phyloP scores from a whole-genome alignment of 371 early-diverging fungal genomes.

The Vairimorpha necatrix region DNA sequence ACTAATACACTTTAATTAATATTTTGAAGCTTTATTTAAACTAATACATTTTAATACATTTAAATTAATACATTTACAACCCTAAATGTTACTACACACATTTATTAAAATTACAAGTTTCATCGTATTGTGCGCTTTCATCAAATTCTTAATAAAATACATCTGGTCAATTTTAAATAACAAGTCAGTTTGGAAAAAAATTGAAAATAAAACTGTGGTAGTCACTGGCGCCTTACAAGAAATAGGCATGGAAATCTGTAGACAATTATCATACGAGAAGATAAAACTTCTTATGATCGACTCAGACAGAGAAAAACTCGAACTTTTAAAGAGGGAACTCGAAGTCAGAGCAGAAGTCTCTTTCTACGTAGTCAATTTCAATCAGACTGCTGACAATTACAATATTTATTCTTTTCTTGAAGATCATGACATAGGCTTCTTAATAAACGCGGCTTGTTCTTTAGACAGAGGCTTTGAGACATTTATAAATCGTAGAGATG shows the following conservation, averaged over 20 bases:
- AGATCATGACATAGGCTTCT: constrained; percentile 37
- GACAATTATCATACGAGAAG: constrained; percentile 74
- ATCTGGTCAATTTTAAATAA: not conserved
- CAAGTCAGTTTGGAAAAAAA: constrained; percentile 12
- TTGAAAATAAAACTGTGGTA: constrained; percentile 57
- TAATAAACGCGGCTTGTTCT: constrained; percentile 56
- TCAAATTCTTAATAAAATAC: not conserved
- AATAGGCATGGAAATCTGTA: constrained; percentile 84
- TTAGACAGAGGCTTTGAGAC: constrained; percentile 68
- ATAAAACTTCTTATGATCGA: constrained; percentile 81
- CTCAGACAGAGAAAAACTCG: constrained; percentile 76
- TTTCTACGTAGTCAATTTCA: constrained; percentile 73
- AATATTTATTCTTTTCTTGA: constrained; percentile 31
- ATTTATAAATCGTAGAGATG: constrained; percentile 68
- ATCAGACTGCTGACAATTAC: constrained; percentile 58
- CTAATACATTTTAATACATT: too few species aligned
- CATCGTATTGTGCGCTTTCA: not conserved
- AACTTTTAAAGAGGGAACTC: constrained; percentile 70
- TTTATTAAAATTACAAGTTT: not conserved
- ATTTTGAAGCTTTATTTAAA: too few species aligned
- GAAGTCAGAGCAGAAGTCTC: constrained; percentile 69
- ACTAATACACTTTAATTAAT: too few species aligned
- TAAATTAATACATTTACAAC: too few species aligned
- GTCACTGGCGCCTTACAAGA: constrained; percentile 94
- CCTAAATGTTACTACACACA: not conserved